Percentiles rank a stretch among this genome's conserved stretches.
phyloP scores from a whole-genome alignment of 495 filamentous ascomycete genomes.

The Parathielavia appendiculata region DNA sequence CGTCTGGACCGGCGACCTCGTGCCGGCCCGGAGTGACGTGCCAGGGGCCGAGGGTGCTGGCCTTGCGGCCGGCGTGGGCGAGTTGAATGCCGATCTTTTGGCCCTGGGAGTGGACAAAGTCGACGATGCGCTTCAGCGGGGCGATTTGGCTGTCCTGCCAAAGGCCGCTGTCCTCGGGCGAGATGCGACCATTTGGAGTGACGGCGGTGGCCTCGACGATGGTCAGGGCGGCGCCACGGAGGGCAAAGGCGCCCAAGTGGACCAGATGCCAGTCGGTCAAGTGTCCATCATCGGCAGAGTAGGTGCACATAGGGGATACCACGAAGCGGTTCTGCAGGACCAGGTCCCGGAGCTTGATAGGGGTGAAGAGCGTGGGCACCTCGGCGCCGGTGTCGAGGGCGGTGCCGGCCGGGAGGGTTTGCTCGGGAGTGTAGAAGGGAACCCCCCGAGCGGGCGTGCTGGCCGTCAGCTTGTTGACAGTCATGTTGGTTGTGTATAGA shows the following conservation, averaged over 20 bases:
- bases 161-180: constrained; percentile 62
- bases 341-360: constrained; percentile 60
- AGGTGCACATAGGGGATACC: constrained; percentile 61
- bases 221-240: constrained; percentile 59
- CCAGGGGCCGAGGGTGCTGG: constrained; percentile 60
- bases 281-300: constrained; percentile 61
- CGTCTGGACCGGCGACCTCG: constrained; percentile 44
- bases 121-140: constrained; percentile 55
- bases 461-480: constrained; percentile 15
- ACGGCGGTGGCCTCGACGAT: constrained; percentile 68
- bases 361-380: constrained; percentile 60
- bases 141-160: constrained; percentile 68
- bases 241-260: constrained; percentile 57
- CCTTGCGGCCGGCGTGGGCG: constrained; percentile 70
- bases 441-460: constrained; percentile 25
- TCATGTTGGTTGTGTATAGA: constrained; percentile 10
- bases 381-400: constrained; percentile 38
- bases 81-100: constrained; percentile 69
- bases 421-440: constrained; percentile 57
- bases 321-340: constrained; percentile 68
- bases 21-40: constrained; percentile 13
- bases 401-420: constrained; percentile 51
- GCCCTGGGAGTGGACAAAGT: constrained; percentile 58
- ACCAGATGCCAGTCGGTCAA: constrained; percentile 65
- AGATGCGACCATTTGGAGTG: constrained; percentile 63